Base-by-base conservation (phyloP, 2,329 filamentous ascomycete species). In the Fonsecaea monophora region DNA sequence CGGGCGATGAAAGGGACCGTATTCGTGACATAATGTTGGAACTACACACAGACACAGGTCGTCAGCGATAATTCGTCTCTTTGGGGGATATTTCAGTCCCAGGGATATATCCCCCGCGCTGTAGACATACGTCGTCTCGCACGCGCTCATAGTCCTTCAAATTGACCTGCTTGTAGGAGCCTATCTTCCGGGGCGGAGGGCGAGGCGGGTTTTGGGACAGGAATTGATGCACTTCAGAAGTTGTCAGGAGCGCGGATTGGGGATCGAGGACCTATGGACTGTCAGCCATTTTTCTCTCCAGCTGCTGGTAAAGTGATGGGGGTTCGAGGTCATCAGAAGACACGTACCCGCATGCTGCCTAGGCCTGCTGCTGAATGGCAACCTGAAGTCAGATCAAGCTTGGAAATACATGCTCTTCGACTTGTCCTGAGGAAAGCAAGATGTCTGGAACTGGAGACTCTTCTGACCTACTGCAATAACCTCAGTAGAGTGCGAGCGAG, bases 101-200 rank as follows among this genome's bases (percentile, higher is more conserved):
- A 21, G 25, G 25, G 40, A 15, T 2, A 18, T 21, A 30, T 30
- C 75, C 67, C 62, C 8, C 5, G 4, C 15, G 4, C 15, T 2
- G 10, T 25, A 25, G 45, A 50, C 45, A 13, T 50, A 82, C 80
- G 74, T 82, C 81, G 65, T 81, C 80, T 13, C 82, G 77, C 18
- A 82, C 79, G 1, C 78, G 80, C 68, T 81, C 79, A 71, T 82
- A 79, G 65, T 81, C 79, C 62, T 79, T 73, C n/a, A 82, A 75
- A 64, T 78, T 78, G 4, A 80, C 76, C 10, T 78, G 75, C 60
- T 76, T 75, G 58, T 73, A 72, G 9, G 70, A 70, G n/a, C 72
- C 72, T 7, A 70, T 67, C 48, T 72, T 69, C 56, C 64, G 66
- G 4, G 64, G 50, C 10, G 50, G 25, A 40, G 54, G 50, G 68